Evolutionary conservation across 2,329 filamentous ascomycete genomes (phyloP), one percentile per base, ranked within the genome.

Genomic region (Clonostachys chloroleuca): DNA sequence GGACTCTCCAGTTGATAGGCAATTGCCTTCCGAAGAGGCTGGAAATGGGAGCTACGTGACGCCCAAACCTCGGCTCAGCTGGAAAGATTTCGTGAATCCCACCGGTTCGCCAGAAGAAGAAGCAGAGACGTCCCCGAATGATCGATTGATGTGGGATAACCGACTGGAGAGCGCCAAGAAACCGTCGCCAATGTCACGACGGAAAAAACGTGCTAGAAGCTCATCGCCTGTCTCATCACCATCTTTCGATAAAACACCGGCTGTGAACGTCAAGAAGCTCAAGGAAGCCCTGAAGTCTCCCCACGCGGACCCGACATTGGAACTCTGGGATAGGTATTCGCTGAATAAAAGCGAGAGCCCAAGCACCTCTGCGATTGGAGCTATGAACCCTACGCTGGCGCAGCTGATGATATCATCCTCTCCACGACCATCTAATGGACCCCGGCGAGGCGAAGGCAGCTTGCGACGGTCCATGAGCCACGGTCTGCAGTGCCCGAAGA

Each of bases 251-350:
- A 56, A 65, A 6, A 67, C 69, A 1, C 70, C 73, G 7, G 58
- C 75, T 0, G 68, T 84, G 51, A 81, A 87, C 55, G 66, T 84
- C 37, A 77, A 81, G 56, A 74, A 75, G 52, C 65, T 85, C 40
- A 76, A 78, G 37, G 72, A 77, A 46, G 72, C 80, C 1, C 64
- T 88, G 40, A 83, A 78, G 53, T 86, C 85, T 2, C 84, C 84
- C 12, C 80, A 86, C 52, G 77, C 83, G 34, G 87, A 92, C 57
- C 85, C 88, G 36, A 86, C 86, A 3, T 66, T 85, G 34, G 86
- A 92, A 52, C 66, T 92, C 3, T 92, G 88, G 88, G 87, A 87
- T 55, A 82, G 86, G 45, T 90, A 89, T 59, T 79, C 86, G 36
- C 65, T 81, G 14, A 64, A 59, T 36, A 60, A 46, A 68, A 51